phyloP scores from a whole-genome alignment of 768 basidiomycete genomes.

The Boletus rubroflammeus region DNA sequence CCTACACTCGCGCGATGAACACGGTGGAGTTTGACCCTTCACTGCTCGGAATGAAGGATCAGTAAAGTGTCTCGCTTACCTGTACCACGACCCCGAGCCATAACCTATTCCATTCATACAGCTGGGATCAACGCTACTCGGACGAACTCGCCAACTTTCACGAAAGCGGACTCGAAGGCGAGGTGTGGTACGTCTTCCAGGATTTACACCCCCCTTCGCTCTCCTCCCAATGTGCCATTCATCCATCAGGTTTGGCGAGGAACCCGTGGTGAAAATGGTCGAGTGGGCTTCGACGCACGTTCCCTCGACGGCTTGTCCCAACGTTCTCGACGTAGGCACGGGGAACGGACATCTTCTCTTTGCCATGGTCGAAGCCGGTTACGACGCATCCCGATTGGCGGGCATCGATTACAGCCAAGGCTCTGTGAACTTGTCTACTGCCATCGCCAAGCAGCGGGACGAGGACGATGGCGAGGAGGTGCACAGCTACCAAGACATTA shows the following conservation, averaged over 20 bases:
- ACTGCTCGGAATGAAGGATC: conserved; percentile 72
- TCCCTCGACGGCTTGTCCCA: conserved; percentile 45
- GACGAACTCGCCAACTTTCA: conserved; percentile 68
- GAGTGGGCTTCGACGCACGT: conserved; percentile 61
- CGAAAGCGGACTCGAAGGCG: conserved; percentile 80
- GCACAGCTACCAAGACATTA: conserved; percentile 27
- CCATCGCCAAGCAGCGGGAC: conserved; percentile 49
- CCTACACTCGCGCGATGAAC: conserved; percentile 24
- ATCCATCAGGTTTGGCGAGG: conserved; percentile 69
- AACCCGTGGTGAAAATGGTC: conserved; percentile 75
- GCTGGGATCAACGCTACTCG: conserved; percentile 78
- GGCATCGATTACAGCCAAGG: conserved; percentile 79
- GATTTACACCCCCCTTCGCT: background rate
- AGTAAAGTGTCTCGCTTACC: conserved; percentile 47
- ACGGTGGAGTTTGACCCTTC: conserved; percentile 58
- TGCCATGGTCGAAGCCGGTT: conserved; percentile 65
- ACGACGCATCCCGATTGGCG: conserved; percentile 45
- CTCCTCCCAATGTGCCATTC: background rate
- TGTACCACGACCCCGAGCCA: background rate
- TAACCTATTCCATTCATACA: conserved; percentile 25
- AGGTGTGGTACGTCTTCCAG: conserved; percentile 59
- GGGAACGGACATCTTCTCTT: conserved; percentile 79
- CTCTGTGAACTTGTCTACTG: conserved; percentile 59
- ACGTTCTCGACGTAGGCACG: conserved; percentile 71
- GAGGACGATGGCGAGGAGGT: background rate